Conservation (phyloP, 352 stramenopile genomes). For the Globisporangium cystogenes region DNA sequence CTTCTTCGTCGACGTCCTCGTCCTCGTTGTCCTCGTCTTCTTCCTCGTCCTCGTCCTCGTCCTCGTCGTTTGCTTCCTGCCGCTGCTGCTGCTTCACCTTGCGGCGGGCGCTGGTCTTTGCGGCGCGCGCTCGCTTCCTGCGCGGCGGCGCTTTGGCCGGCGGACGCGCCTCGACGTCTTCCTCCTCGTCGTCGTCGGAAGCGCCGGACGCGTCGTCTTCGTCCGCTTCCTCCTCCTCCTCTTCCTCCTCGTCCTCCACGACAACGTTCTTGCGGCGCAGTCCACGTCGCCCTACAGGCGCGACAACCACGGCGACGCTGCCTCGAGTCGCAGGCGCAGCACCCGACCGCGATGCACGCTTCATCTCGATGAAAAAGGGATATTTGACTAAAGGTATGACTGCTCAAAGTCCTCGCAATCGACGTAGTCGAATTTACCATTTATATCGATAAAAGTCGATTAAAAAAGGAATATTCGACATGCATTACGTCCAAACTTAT, state of each 20-base stretch:
- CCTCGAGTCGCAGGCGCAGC: no score
- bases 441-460: no score
- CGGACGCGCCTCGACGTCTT: constrained; percentile 19
- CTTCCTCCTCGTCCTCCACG: constrained; percentile 20
- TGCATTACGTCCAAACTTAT: no score
- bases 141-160: constrained; percentile 16
- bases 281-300: constrained; percentile 26
- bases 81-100: constrained; percentile 18
- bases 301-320: no score
- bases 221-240: constrained; percentile 23
- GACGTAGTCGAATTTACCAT: no score
- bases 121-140: constrained; percentile 26
- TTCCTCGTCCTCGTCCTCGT: constrained; percentile 33
- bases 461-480: no score
- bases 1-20: constrained; percentile 15
- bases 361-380: no score
- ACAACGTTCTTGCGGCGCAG: constrained; percentile 75
- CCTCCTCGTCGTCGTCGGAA: constrained; percentile 14
- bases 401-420: no score
- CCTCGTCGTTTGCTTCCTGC: constrained; percentile 34
- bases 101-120: constrained; percentile 24
- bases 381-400: no score
- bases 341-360: no score
- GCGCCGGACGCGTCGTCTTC: constrained; percentile 5
- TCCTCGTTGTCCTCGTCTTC: constrained; percentile 34